phyloP scores from a whole-genome alignment of 768 basidiomycete species.

The Boletus fagicola region DNA sequence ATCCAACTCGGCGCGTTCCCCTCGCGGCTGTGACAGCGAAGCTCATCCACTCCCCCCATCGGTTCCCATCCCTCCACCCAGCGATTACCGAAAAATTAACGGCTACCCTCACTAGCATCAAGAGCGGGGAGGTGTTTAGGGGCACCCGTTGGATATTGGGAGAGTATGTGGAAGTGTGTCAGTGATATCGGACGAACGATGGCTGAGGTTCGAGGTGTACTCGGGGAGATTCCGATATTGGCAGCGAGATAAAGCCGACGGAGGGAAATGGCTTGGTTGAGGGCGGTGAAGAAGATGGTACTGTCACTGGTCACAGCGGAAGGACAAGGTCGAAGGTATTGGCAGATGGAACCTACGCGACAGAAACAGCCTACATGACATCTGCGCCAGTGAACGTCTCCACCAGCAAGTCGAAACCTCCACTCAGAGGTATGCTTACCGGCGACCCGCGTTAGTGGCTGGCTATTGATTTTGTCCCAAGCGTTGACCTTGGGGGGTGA shows the following conservation, averaged over 20 bases:
- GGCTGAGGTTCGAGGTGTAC: constrained; percentile 74
- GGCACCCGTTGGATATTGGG: constrained; percentile 99
- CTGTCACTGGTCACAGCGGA: constrained; percentile 37
- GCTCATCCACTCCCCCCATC: constrained; percentile 48
- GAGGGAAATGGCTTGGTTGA: constrained; percentile 49
- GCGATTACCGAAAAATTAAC: constrained; percentile 86
- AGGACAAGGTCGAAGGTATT: constrained; percentile 71
- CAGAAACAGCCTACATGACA: constrained; percentile 85
- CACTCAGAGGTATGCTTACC: constrained; percentile 63
- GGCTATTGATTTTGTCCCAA: constrained; percentile 20
- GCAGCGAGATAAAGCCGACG: constrained; percentile 86
- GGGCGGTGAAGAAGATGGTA: constrained; percentile 44
- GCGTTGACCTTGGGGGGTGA: constrained; percentile 93
- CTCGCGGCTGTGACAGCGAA: too few species aligned
- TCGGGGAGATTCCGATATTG: constrained; percentile 97
- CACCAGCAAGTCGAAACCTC: constrained; percentile 88
- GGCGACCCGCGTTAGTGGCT: background rate
- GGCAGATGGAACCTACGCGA: constrained; percentile 97
- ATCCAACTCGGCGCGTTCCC: constrained; percentile 12
- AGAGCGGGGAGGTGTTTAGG: constrained; percentile 94
- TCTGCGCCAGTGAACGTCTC: constrained; percentile 64
- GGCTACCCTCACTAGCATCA: constrained; percentile 78
- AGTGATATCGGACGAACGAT: constrained; percentile 70
- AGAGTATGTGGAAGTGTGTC: constrained; percentile 76
- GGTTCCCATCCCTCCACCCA: constrained; percentile 80